Base-by-base conservation (phyloP, 768 basidiomycete species). In the Lyophyllum semitale region DNA sequence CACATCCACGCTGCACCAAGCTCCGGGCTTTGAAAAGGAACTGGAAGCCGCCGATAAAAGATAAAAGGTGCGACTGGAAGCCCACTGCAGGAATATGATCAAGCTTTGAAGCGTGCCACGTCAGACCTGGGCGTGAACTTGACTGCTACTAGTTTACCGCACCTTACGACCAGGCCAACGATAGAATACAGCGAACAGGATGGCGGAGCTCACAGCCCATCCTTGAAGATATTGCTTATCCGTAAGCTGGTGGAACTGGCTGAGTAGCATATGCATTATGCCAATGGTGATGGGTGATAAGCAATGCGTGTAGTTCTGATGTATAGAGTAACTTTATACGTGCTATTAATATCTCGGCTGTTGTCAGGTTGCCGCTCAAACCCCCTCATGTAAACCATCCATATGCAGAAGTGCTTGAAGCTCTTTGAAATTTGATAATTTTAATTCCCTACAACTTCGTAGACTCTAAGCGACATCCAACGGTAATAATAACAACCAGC, bases 1-100 rank as follows among this genome's bases (percentile, higher is more conserved):
- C 53, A 48, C 63, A 68, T 2, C 71, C 69, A 48, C 65, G 58
- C 13, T 67, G 62, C 27, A 71, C 44, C 27, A 70, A 33, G 1
- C 60, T 54, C 29, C 61, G 59, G 2, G 66, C 59, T 8, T 64
- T 54, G 47, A 60, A 63, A 1, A 67, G 33, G 49, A 62, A 69
- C 7, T 63, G 51, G 48, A 66, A 52, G 3, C 63, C 68, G 2
- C 58, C 57, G 11, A 71, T 43, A 37, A 66, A 65, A 1, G 68
- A 67, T 4, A 63, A 48, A 7, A 72, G 17, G 18, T 66, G 58
- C 9, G 62, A 59, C 7, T 63, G 61, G 33, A 56, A 61, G 0
- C 70, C 70, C 1, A 70, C 54, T 4, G 68, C 56, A 5, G 68
- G 67, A 38, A 68, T 58, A 25, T 63, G 52, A 26, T 55, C 51